Base-by-base conservation (phyloP, 768 basidiomycete genomes). In the Kwoniella europaea region DNA sequence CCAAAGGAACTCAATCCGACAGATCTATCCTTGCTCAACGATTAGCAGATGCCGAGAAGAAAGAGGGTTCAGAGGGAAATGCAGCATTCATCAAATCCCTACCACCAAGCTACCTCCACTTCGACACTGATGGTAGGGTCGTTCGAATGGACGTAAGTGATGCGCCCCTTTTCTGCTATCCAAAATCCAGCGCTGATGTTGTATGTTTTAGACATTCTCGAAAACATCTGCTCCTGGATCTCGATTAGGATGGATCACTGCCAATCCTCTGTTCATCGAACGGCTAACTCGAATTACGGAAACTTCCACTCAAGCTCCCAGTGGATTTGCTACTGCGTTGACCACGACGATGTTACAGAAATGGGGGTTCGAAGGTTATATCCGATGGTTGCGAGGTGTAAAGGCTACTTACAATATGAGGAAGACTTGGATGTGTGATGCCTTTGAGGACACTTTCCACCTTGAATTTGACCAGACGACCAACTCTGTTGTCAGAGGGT, bases 101-200 rank as follows among this genome's bases (percentile, higher is more conserved):
- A n/a, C 86, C 85, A 2, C 91, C 91, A 0, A 78, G 75, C 24
- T 86, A 83, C 76, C 79, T 86, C 67, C 89, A 88, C 54, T 85
- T 90, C 76, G 92, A 94, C 80, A 88, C 88, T 71, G 88, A 94
- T 81, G 92, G 92, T 3, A 88, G 92, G 41, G 92, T 95, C 54
- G 88, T 95, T 68, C 90, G 92, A 3, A 84, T 94, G 44, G 93
- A 94, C 77, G 88, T 79, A 67, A 73, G 75, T 76, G 64, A 16
- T 29, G 35, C 5, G 35, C 35, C 35, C 7, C 6, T 41, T 27
- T 57, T 20, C n/a, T 44, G 1, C 24, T 10, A 29, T 7, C 22
- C 20, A 46, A 16, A 16, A 54, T 63, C 60, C 60, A 56, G 10
- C 58, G n/a, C 50, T 71, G 57, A 53, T 57, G 44, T 20, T 18